Evolutionary conservation across 768 basidiomycete species (phyloP), one percentile per base, ranked within the genome.

Genomic region (Thelephora ganbajun): DNA sequence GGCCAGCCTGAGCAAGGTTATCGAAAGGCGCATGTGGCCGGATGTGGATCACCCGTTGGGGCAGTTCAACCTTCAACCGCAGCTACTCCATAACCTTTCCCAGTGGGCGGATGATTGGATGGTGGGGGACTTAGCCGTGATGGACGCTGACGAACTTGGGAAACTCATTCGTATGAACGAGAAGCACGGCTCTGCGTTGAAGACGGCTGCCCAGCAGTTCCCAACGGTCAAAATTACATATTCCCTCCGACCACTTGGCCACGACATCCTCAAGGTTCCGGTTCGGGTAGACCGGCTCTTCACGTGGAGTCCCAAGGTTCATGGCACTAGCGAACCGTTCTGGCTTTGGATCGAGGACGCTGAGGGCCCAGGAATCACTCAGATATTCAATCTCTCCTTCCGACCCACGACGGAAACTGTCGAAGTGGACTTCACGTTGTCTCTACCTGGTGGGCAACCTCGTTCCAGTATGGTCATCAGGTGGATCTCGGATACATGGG

Each of bases 341-440:
- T 97, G 89, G 82, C 62, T 99, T 26, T 98, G 96, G 96, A 67
- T 96, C 2, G 92, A 98, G 65, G 90, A 93, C 56, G 71, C 81
- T 34, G 74, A 83, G 33, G 83, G 79, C n/a, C 53, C 73, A n/a
- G 73, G 73, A 34, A 93, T 98, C 56, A 73, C 92, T 11, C 92
- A 94, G 58, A 71, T 84, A 46, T 68, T 79, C 0, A 79, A 84
- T 56, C 64, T 93, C 20, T 56, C 79, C 33, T 76, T 97, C 51
- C 80, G 83, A 39, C 74, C 77, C 51, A 70, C 73, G 14, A 86
- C 83, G 1, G 65, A 72, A 0, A 43, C 57, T 3, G 51, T 92
- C 33, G 69, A 80, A 34, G 65, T 82, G 30, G 80, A 88, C 45
- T 98, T 98, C 57, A 68, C 88, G 42, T 79, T 98, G 46, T 77